A percentile compares a stretch with the other conserved stretches of the same genome.
phyloP scores from a whole-genome alignment of 202 grass and related monocot genomes.

The Elaeis oleifera region DNA sequence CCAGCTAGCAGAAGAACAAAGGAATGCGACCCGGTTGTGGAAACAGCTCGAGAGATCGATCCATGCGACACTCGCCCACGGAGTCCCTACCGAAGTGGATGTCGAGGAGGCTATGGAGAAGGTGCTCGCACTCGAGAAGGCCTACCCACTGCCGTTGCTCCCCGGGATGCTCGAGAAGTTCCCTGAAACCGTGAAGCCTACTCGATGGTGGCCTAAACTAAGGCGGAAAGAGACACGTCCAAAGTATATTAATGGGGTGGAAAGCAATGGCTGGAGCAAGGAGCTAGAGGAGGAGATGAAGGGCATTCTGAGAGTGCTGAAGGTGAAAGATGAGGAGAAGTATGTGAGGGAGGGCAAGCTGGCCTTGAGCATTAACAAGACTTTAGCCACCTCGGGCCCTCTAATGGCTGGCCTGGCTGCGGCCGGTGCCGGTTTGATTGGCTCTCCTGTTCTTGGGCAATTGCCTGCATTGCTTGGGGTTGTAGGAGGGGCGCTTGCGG shows the following conservation, averaged over 20 bases:
- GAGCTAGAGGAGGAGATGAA: constrained; percentile 60
- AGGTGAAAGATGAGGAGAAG: constrained; percentile 42
- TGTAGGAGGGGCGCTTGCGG: constrained; percentile 33
- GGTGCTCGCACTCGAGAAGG: constrained; percentile 64
- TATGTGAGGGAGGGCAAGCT: constrained; percentile 21
- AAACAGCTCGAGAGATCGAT: constrained; percentile 43
- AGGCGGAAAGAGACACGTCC: neutral
- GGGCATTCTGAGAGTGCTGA: constrained; percentile 35
- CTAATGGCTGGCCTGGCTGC: constrained; percentile 24
- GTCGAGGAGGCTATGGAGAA: constrained; percentile 33
- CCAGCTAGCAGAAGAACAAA: constrained; percentile 75
- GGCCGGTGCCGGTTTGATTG: constrained; percentile 27
- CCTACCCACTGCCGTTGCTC: constrained; percentile 51
- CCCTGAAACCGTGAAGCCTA: constrained; percentile 32
- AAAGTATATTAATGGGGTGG: neutral
- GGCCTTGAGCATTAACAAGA: constrained; percentile 26
- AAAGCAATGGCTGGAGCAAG: constrained; percentile 46
- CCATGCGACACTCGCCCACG: constrained; percentile 6
- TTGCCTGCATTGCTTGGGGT: neutral
- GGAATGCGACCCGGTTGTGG: constrained; percentile 52
- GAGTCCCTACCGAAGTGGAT: constrained; percentile 6
- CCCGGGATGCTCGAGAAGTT: constrained; percentile 66
- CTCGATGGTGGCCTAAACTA: constrained; percentile 48
- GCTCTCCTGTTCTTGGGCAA: neutral
- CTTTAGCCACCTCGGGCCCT: constrained; percentile 25